Conservation (phyloP, 768 basidiomycete species). For the Podaxis carcinomalis region DNA sequence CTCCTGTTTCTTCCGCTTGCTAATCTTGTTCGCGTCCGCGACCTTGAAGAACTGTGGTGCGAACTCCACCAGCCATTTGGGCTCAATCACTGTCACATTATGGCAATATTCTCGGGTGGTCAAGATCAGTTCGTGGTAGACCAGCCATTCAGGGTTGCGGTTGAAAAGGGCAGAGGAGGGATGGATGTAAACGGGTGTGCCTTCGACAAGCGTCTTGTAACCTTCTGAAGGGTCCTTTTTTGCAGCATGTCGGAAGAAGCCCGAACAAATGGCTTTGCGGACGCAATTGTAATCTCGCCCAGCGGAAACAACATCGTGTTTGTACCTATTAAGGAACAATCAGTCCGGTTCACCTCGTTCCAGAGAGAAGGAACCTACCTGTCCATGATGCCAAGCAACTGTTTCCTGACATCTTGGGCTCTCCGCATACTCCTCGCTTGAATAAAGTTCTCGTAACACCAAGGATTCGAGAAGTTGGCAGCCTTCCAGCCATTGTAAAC, state of each 20-base stretch:
- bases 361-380: constrained; percentile 46
- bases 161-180: constrained; percentile 97
- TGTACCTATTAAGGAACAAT: constrained; percentile 56
- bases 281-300: constrained; percentile 92
- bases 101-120: constrained; percentile 96
- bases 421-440: constrained; percentile 96
- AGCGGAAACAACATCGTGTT: constrained; percentile 92
- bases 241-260: constrained; percentile 96
- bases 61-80: constrained; percentile 97
- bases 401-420: constrained; percentile 97
- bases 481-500: constrained; percentile 99
- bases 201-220: constrained; percentile 96
- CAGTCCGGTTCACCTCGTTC: background rate
- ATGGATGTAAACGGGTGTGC: constrained; percentile 98
- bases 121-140: constrained; percentile 93
- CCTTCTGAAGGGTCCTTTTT: constrained; percentile 99
- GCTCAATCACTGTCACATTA: constrained; percentile 93
- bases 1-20: constrained; percentile 92
- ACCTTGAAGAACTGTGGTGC: constrained; percentile 99
- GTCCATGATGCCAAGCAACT: constrained; percentile 98
- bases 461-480: constrained; percentile 94
- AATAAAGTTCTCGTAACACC: constrained; percentile 99
- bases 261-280: constrained; percentile 93
- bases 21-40: constrained; percentile 96
- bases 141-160: constrained; percentile 91